Evolutionary conservation across 2,329 filamentous ascomycete genomes (phyloP).

Genomic region (Alternaria arborescens): DNA sequence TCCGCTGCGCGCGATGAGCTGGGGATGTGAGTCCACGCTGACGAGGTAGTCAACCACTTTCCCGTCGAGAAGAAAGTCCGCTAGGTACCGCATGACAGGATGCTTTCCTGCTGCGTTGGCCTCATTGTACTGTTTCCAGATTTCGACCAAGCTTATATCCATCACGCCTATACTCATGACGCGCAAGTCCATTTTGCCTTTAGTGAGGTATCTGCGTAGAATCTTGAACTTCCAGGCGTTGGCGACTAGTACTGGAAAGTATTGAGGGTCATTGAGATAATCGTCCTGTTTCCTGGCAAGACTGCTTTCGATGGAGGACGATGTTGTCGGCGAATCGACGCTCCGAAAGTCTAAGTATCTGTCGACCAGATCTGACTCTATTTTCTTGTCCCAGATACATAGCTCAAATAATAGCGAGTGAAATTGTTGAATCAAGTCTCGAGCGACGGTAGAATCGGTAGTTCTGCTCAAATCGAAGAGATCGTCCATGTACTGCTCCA

Average conservation of each 20-base stretch:
- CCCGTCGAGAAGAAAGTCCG: constrained; percentile 72
- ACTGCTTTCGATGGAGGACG: constrained; percentile 15
- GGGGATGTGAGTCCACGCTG: constrained; percentile 89
- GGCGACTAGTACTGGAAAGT: constrained; percentile 62
- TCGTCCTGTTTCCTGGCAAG: constrained; percentile 11
- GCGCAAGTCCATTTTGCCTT: constrained; percentile 89
- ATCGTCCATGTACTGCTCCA: constrained; percentile 40
- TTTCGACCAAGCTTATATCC: constrained; percentile 71
- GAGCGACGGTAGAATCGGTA: constrained; percentile 34
- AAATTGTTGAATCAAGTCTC: constrained; percentile 37
- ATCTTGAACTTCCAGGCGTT: constrained; percentile 75
- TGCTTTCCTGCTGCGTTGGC: constrained; percentile 46
- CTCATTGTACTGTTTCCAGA: constrained; percentile 65
- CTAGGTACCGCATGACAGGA: constrained; percentile 71
- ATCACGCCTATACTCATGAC: constrained; percentile 80
- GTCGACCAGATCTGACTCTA: constrained; percentile 36
- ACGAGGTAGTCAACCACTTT: constrained; percentile 86
- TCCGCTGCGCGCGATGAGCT: constrained; percentile 80
- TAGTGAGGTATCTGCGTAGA: constrained; percentile 76
- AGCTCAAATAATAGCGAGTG: constrained; percentile 34
- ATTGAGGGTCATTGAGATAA: constrained; percentile 39
- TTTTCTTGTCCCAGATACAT: constrained; percentile 37
- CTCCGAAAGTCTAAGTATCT: constrained; percentile 36
- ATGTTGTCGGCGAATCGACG: constrained; percentile 33
- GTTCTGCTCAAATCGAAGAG: constrained; percentile 40